Percentiles rank a stretch among this genome's conserved stretches.
Evolutionary conservation across 2,329 filamentous ascomycete species (phyloP).

Genomic region (Aspergillus sp.): DNA sequence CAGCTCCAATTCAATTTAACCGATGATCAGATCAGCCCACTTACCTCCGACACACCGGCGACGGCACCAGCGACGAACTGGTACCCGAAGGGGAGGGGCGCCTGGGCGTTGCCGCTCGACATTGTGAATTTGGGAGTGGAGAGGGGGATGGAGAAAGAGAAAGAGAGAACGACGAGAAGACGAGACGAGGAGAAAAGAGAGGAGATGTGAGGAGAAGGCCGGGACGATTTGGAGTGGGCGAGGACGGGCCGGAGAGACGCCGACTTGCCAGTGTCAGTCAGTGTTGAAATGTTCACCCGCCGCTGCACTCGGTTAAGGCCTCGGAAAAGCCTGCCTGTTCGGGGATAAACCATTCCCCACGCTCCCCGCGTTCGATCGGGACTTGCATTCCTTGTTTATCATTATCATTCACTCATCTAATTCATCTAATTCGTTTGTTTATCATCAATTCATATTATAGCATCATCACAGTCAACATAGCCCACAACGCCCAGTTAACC

Average conservation of each 20-base stretch:
- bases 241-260: background rate
- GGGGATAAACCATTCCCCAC: background rate
- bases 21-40: conserved; percentile 33
- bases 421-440: too few species aligned
- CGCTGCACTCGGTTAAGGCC: background rate
- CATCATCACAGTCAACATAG: conserved; percentile 12
- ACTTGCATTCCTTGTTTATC: background rate
- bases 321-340: background rate
- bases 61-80: conserved; percentile 96
- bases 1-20: background rate
- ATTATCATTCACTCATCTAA: background rate
- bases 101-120: conserved; percentile 59
- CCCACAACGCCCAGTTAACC: conserved; percentile 5
- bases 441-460: background rate
- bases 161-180: conserved; percentile 14
- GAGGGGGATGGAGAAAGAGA: conserved; percentile 9
- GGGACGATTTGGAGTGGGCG: background rate
- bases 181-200: conserved; percentile 5
- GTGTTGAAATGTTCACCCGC: background rate
- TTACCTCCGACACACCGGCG: conserved; percentile 94
- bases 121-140: conserved; percentile 46
- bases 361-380: background rate
- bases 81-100: conserved; percentile 88
- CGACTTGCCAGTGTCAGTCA: background rate
- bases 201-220: background rate